A percentile compares a stretch with the other conserved stretches of the same genome.
Evolutionary conservation across 495 filamentous ascomycete species (phyloP).

Genomic region (Mycothermus thermophilus): DNA sequence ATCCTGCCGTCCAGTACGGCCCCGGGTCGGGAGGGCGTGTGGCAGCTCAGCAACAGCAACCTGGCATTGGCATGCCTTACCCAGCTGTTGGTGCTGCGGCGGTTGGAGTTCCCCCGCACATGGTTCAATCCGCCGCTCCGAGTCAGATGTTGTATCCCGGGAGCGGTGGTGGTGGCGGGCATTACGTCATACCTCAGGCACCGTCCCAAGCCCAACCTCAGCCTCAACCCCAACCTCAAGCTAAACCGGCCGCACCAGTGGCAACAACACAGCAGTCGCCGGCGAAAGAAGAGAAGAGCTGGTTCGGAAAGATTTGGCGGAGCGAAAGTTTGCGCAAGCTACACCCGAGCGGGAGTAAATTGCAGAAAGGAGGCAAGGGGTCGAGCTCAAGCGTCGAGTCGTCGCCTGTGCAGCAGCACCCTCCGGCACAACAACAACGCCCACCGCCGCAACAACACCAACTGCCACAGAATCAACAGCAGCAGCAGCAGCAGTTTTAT

Average conservation of each 20-base stretch:
- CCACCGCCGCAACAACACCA: not conserved
- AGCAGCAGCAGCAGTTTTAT: not conserved
- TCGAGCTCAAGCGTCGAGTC: not conserved
- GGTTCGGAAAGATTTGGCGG: slow-evolving; percentile 7
- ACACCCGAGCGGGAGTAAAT: not conserved
- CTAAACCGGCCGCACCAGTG: not conserved
- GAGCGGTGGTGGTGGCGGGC: not conserved
- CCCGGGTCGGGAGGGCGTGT: too few species aligned
- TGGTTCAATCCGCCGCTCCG: too few species aligned
- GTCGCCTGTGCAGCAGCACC: not conserved
- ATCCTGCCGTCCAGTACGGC: too few species aligned
- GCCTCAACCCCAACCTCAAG: not conserved
- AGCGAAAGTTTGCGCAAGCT: slow-evolving; percentile 2
- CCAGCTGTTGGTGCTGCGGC: too few species aligned
- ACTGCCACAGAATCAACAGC: not conserved
- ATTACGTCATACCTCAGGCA: not conserved
- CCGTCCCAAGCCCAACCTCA: not conserved
- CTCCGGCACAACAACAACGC: not conserved
- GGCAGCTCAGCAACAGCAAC: too few species aligned
- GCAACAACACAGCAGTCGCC: slow-evolving; percentile 1
- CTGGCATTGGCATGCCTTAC: too few species aligned
- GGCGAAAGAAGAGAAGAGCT: slow-evolving; percentile 5
- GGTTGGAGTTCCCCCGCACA: too few species aligned
- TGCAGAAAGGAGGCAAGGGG: slow-evolving; percentile 1
- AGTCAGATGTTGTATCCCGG: too few species aligned